Evolutionary conservation across 2,329 filamentous ascomycete genomes (phyloP).

Genomic region (Pestalotiopsis fici): DNA sequence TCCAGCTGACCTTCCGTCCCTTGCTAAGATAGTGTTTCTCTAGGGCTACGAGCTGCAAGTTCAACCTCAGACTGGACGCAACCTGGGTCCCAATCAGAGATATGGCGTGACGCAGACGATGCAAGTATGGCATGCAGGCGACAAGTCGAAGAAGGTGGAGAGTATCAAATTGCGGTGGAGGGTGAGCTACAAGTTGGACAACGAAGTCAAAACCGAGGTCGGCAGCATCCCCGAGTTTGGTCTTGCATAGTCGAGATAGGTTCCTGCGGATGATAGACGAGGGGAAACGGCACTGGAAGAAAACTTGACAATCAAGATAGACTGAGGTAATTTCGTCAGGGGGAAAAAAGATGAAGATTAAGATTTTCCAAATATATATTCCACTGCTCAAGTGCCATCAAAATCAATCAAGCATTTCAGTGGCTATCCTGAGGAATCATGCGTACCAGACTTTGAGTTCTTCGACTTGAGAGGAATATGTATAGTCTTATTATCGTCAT

Average conservation of each 20-base stretch:
- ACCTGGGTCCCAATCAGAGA: conserved; percentile 71
- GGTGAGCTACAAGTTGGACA: conserved; percentile 73
- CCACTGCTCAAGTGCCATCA: too few relatives aligned
- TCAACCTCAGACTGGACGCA: conserved; percentile 81
- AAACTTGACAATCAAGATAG: not conserved
- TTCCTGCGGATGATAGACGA: not conserved
- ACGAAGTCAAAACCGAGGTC: conserved; percentile 71
- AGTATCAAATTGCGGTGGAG: conserved; percentile 91
- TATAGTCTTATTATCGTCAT: too few relatives aligned
- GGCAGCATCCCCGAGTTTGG: conserved; percentile 82
- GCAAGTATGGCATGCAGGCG: conserved; percentile 71
- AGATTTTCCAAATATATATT: not conserved
- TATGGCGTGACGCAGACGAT: conserved; percentile 81
- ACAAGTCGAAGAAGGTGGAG: conserved; percentile 67
- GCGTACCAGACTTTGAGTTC: too few relatives aligned
- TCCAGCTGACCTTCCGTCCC: not conserved
- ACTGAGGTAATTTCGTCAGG: not conserved
- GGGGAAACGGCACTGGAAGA: not conserved
- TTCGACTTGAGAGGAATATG: too few relatives aligned
- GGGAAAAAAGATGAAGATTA: not conserved
- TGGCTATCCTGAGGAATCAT: too few relatives aligned
- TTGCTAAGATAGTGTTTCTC: not conserved
- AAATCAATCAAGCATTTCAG: too few relatives aligned
- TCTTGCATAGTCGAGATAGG: conserved; percentile 53
- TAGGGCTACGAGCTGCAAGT: conserved; percentile 81